phyloP scores from a whole-genome alignment of 148 eudicot species.

The Spergularia bocconei region DNA sequence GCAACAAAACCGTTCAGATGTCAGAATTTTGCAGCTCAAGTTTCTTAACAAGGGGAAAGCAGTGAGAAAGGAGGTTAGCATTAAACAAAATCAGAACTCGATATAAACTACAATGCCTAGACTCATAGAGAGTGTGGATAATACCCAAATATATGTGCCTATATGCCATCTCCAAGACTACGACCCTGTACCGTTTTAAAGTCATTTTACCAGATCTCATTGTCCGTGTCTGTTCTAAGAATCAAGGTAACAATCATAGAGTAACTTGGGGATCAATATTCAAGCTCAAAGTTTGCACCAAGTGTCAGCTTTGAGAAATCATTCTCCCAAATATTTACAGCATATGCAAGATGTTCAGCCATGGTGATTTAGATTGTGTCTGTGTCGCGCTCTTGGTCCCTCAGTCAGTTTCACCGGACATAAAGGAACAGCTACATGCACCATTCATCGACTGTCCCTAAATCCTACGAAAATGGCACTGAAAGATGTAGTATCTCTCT shows the following conservation, averaged over 20 bases:
- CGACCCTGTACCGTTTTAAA: neutral
- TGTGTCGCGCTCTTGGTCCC: no score
- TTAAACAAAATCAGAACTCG: no score
- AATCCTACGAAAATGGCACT: no score
- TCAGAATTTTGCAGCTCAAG: neutral
- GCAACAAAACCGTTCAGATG: slow-evolving; percentile 17
- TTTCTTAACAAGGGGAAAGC: neutral
- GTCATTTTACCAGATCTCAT: neutral
- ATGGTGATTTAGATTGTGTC: neutral
- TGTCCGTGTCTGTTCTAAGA: neutral
- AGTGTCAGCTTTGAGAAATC: neutral
- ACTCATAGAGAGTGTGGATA: no score
- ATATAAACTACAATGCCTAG: no score
- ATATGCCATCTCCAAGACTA: neutral
- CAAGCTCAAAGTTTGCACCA: neutral
- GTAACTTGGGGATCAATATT: neutral
- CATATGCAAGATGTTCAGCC: neutral
- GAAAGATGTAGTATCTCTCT: no score
- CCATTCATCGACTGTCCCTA: no score
- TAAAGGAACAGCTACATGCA: no score
- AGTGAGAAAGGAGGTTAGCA: neutral
- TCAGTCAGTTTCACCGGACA: no score
- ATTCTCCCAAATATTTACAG: neutral
- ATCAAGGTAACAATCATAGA: neutral
- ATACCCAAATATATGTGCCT: no score